Base-by-base conservation (phyloP, 1,284 basidiomycete species). In the Naganishia sp. region DNA sequence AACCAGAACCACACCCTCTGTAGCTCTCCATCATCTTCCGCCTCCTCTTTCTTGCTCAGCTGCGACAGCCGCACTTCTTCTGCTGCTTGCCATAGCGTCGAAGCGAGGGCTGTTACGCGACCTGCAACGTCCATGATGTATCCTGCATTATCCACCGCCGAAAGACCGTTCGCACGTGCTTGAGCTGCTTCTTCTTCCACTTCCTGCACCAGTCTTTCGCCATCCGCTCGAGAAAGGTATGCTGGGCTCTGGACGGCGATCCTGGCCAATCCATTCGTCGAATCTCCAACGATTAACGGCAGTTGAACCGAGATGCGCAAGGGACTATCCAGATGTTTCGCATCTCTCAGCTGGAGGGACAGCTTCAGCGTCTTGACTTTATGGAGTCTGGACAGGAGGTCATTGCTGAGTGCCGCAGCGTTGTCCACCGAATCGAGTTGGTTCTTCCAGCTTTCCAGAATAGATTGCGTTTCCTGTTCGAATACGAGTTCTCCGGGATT, bases 1-100 rank as follows among this genome's bases (percentile, higher is more conserved):
- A 81, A 76, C 78, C 79, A 80, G 67, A 79, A 79, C 79, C 79
- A 81, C 1, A 77, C 75, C 9, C 78, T 68, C 43, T 75, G 72
- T 13, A 76, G 69, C 47, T 61, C 31, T 31, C 46, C 46, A 39
- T 28, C 57, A 23, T 41, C 57, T 13, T 42, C 46, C n/a, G 17
- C 28, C 23, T 15, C 58, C 21, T 61, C 39, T 11, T 51, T 2
- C 17, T 54, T 54, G 18, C 15, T 6, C n/a, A 11, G 15, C 17
- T 21, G 35, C n/a, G 13, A 18, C 11, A n/a, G 6, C 47, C 21
- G 21, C 23, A 13, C 17, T 0, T 25, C 47, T 3, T 21, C 47
- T 2, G 47, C 21, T 6, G 18, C 21, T 6, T 49, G 47, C 21
- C 47, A 49, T 11, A 61, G 58, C 21, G 23, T 5, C 21, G 35